Evolutionary conservation across 2,329 filamentous ascomycete species (phyloP), one percentile per base, ranked within the genome.

Genomic region (Ascocoryne sarcoides): DNA sequence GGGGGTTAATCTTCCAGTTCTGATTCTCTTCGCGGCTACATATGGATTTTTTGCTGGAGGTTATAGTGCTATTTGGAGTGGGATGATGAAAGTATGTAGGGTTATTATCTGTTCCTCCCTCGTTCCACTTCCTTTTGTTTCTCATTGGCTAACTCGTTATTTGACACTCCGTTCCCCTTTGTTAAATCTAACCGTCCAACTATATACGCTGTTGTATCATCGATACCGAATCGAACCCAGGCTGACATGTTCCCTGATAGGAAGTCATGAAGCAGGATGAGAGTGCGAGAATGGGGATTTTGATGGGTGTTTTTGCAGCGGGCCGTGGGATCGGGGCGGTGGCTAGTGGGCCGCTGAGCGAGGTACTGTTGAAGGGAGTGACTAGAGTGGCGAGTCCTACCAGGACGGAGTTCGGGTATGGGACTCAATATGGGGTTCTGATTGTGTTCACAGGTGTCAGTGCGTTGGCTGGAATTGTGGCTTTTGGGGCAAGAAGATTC

Each of bases 301-400:
- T 63, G 2, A 57, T 64, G 44, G 59, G 60, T 2, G 45, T 63
- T 35, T 76, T 82, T 67, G 71, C 73, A 16, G 69, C 73, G 4
- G 77, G 76, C 0, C 64, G 79, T 31, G 79, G 78, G 0, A 62
- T 82, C 1, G 79, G 79, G 1, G 80, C 80, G 46, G 67, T 80
- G 26, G 62, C 63, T 2, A 72, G 65, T 8, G 76, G 76, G 0
- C 74, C 76, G 5, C 35, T 79, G 41, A 78, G 74, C 49, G 70
- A 73, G 38, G 63, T 60, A 1, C 54, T 79, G 35, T 55, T 79
- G 16, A 59, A 58, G 31, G 53, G 56, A 42, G 62, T 58, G 18
- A 52, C 15, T 19, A 18, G 17, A 21, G n/a, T 58, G 34, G n/a
- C n/a, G n/a, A n/a, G n/a, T n/a, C n/a, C n/a, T n/a, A n/a, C n/a